These are phyloP conservation scores for Colletotrichum trifolii DNA, from an alignment of 2,329 filamentous ascomycete species.

Conservation along the genomic window DNA sequence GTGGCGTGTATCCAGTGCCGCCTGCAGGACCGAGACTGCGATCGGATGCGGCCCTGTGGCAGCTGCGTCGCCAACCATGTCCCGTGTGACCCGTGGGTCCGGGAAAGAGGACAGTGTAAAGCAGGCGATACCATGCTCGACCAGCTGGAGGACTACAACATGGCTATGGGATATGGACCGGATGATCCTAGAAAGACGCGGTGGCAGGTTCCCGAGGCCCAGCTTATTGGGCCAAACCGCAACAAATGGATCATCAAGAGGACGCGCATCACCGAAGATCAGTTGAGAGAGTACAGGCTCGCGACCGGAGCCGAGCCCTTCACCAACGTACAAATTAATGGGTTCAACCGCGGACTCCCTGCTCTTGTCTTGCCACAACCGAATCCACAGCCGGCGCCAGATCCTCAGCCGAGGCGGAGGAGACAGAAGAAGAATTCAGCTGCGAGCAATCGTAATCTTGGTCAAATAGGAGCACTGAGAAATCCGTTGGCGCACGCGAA, in stretches of 20 bases:
- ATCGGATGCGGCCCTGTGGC: constrained; percentile 52
- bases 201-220: not conserved
- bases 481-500: too few species aligned
- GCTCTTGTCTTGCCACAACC: too few species aligned
- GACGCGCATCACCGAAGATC: too few species aligned
- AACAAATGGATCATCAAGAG: constrained; percentile 31
- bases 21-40: constrained; percentile 40
- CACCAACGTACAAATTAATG: too few species aligned
- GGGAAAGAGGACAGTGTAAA: not conserved
- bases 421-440: too few species aligned
- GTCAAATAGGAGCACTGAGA: too few species aligned
- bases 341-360: too few species aligned
- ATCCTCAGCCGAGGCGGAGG: too few species aligned
- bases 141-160: constrained; percentile 48
- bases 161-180: constrained; percentile 44
- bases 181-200: constrained; percentile 41
- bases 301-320: too few species aligned
- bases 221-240: constrained; percentile 28
- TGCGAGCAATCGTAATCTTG: too few species aligned
- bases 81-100: constrained; percentile 35
- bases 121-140: constrained; percentile 34
- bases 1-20: constrained; percentile 23
- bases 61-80: constrained; percentile 41
- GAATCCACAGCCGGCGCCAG: too few species aligned
- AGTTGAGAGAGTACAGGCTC: too few species aligned